phyloP scores from a whole-genome alignment of 1,139 yeast genomes.

The Debaryomyces nepalensis region DNA sequence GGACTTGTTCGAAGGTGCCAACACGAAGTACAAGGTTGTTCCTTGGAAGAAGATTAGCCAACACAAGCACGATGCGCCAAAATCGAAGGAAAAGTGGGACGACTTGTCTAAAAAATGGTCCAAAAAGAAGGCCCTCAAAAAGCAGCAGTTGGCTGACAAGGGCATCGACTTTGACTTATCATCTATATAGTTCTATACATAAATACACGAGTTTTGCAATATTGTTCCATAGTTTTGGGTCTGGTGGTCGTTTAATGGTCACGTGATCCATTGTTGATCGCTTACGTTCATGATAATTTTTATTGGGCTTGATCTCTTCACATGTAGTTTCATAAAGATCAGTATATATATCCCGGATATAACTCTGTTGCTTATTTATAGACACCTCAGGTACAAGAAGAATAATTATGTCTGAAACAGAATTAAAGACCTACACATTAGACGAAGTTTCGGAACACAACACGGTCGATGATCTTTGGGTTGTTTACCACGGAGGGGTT shows the following conservation, averaged over 20 bases:
- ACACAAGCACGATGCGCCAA: conserved; percentile 59
- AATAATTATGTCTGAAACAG: conserved; percentile 17
- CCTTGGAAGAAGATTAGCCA: conserved; percentile 65
- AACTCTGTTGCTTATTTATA: background rate
- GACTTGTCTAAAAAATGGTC: conserved; percentile 51
- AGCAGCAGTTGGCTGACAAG: conserved; percentile 50
- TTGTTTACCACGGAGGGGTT: conserved; percentile 87
- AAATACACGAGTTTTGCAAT: conserved; percentile 1
- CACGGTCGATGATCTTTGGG: conserved; percentile 82
- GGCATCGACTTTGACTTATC: conserved; percentile 57
- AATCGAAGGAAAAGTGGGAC: conserved; percentile 63
- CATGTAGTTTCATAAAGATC: conserved; percentile 1
- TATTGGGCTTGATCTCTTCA: conserved; percentile 9
- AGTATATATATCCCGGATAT: conserved; percentile 1
- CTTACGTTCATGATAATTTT: conserved; percentile 9
- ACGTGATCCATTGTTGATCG: conserved; percentile 1
- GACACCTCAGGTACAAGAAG: background rate
- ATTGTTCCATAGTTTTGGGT: background rate
- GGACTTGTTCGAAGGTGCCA: conserved; percentile 55
- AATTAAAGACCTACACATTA: conserved; percentile 35
- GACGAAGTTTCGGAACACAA: conserved; percentile 83
- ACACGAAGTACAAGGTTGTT: conserved; percentile 61
- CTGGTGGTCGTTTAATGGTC: conserved; percentile 1
- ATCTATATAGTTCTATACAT: conserved; percentile 13
- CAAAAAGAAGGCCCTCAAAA: conserved; percentile 45